A percentile compares a stretch with the other conserved stretches of the same genome.
Evolutionary conservation across 2,329 filamentous ascomycete genomes (phyloP).

Genomic region (Eurotiales sp.): DNA sequence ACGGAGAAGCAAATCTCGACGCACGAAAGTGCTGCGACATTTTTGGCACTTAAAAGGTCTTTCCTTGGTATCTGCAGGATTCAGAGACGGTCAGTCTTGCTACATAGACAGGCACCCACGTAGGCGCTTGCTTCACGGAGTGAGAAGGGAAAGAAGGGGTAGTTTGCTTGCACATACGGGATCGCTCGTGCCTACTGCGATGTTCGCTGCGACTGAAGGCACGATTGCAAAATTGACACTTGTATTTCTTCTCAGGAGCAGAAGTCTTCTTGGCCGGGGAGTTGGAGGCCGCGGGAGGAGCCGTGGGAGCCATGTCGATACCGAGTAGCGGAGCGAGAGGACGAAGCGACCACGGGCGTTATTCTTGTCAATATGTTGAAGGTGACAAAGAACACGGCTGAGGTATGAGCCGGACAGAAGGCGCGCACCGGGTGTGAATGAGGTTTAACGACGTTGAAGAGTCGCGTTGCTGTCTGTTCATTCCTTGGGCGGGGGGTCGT

Average conservation of each 20-base stretch:
- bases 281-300: constrained; percentile 64
- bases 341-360: constrained; percentile 16
- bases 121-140: too few relatives aligned
- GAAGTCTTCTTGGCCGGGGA: constrained; percentile 76
- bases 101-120: too few relatives aligned
- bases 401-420: constrained; percentile 38
- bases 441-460: constrained; percentile 35
- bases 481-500: constrained; percentile 37
- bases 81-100: not conserved
- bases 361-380: constrained; percentile 25
- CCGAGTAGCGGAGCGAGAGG: constrained; percentile 14
- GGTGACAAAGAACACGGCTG: constrained; percentile 23
- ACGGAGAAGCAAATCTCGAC: constrained; percentile 89
- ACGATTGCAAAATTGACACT: constrained; percentile 97
- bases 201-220: constrained; percentile 98
- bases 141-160: not conserved
- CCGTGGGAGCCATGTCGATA: constrained; percentile 39
- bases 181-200: constrained; percentile 92
- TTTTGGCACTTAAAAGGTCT: constrained; percentile 98
- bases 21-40: constrained; percentile 96
- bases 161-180: constrained; percentile 67
- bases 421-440: constrained; percentile 42
- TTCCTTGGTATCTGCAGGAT: constrained; percentile 82
- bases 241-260: constrained; percentile 96
- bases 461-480: constrained; percentile 41